Evolutionary conservation across 768 basidiomycete genomes (phyloP).

Genomic region (Daedaleopsis sinensis): DNA sequence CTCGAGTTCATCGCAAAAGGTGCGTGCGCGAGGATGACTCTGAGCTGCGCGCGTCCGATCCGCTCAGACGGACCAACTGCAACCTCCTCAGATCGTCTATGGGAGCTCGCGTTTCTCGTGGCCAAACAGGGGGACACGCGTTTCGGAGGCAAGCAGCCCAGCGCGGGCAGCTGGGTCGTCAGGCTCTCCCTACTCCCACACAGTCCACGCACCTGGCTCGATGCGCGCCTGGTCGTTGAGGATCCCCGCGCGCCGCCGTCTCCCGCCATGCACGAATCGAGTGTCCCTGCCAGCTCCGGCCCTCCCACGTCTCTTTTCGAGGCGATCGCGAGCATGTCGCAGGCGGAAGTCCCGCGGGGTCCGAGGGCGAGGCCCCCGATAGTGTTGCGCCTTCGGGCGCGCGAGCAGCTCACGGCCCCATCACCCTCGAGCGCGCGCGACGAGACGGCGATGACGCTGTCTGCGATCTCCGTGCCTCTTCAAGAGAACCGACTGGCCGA

Average conservation of each 20-base stretch:
- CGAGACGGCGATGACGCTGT: constrained; percentile 31
- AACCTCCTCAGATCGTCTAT: constrained; percentile 51
- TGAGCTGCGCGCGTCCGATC: neutral
- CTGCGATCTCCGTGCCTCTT: constrained; percentile 24
- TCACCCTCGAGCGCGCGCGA: constrained; percentile 3
- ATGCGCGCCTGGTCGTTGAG: constrained; percentile 52
- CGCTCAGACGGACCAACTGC: neutral
- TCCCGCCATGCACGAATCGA: neutral
- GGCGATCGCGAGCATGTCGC: constrained; percentile 3
- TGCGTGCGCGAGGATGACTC: constrained; percentile 21
- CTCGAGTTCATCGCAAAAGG: constrained; percentile 55
- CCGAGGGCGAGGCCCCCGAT: constrained; percentile 11
- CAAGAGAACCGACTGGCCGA: constrained; percentile 6
- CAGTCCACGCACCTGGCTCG: constrained; percentile 60
- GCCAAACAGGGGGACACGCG: constrained; percentile 6
- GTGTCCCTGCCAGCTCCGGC: constrained; percentile 4
- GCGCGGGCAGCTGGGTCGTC: constrained; percentile 42
- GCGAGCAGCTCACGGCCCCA: constrained; percentile 32
- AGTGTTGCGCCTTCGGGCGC: constrained; percentile 10
- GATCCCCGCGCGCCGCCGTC: constrained; percentile 29
- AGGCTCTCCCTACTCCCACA: constrained; percentile 54
- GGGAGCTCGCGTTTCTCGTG: constrained; percentile 49
- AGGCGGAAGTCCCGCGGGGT: constrained; percentile 3
- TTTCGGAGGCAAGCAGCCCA: neutral
- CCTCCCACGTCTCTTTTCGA: constrained; percentile 9